Conservation (phyloP, 257 asterid genomes). For the Craterostigma plantagineum region DNA sequence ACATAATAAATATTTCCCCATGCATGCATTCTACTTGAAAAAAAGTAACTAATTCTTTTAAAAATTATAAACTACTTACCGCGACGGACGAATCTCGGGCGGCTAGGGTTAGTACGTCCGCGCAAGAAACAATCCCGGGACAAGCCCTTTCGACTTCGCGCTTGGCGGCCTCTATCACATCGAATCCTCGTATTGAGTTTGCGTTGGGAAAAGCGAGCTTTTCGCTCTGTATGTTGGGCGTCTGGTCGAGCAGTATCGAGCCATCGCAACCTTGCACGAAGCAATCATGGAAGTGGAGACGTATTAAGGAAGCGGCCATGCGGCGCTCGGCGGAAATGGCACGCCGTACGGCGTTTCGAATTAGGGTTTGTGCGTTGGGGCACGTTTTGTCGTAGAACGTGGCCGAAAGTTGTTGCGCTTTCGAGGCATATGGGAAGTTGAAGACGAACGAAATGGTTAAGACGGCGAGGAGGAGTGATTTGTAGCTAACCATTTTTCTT, state of each 20-base stretch:
- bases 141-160: constrained; percentile 21
- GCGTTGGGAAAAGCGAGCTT: constrained; percentile 17
- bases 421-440: too few species aligned
- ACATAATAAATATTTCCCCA: too few species aligned
- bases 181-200: constrained; percentile 20
- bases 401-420: constrained; percentile 15
- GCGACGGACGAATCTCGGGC: constrained; percentile 25
- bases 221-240: constrained; percentile 18
- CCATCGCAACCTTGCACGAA: constrained; percentile 34
- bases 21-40: too few species aligned
- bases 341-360: constrained; percentile 17
- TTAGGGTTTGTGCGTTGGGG: constrained; percentile 14
- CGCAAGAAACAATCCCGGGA: constrained; percentile 36
- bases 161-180: constrained; percentile 26
- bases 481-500: too few species aligned
- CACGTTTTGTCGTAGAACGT: constrained; percentile 16
- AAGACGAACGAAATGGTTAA: too few species aligned
- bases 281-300: constrained; percentile 41
- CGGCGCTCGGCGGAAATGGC: constrained; percentile 18
- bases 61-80: constrained; percentile 10
- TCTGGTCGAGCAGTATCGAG: constrained; percentile 23
- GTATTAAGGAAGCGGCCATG: constrained; percentile 35
- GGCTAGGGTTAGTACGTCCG: constrained; percentile 29
- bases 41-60: too few species aligned
- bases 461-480: too few species aligned